phyloP scores from a whole-genome alignment of 2,329 filamentous ascomycete species.

The Fusarium chaquense region DNA sequence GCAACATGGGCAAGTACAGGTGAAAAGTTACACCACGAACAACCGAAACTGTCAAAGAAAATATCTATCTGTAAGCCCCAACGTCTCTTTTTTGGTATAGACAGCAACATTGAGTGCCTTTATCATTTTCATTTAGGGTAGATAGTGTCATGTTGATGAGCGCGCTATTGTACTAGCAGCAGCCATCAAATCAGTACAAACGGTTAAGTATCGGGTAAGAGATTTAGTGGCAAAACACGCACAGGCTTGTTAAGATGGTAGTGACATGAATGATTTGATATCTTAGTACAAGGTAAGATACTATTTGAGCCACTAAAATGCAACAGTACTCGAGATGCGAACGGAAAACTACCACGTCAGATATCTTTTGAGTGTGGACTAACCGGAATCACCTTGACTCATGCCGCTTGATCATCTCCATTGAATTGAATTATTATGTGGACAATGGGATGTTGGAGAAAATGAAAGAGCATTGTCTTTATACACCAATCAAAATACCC shows the following conservation, averaged over 20 bases:
- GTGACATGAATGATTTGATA: not conserved
- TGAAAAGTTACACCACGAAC: too few species aligned
- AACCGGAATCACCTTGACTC: not conserved
- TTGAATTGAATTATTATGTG: not conserved
- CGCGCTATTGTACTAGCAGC: not conserved
- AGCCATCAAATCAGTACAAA: too few species aligned
- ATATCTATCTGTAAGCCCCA: too few species aligned
- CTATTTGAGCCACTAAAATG: not conserved
- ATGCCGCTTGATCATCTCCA: not conserved
- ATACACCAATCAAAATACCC: not conserved
- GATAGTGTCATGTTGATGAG: not conserved
- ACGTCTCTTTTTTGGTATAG: not conserved
- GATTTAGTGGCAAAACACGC: too few species aligned
- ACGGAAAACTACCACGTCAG: too few species aligned
- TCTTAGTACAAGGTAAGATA: not conserved
- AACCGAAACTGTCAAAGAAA: too few species aligned
- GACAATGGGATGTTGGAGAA: not conserved
- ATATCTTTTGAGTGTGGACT: accelerated
- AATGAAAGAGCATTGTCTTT: not conserved
- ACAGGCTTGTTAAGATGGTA: not conserved
- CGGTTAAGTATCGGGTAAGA: not conserved
- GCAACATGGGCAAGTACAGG: too few species aligned
- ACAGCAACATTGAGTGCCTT: not conserved
- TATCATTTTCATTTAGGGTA: not conserved
- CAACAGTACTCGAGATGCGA: not conserved